Evolutionary conservation across 768 basidiomycete species (phyloP), one percentile per base, ranked within the genome.

Genomic region (Leccinum boreale): DNA sequence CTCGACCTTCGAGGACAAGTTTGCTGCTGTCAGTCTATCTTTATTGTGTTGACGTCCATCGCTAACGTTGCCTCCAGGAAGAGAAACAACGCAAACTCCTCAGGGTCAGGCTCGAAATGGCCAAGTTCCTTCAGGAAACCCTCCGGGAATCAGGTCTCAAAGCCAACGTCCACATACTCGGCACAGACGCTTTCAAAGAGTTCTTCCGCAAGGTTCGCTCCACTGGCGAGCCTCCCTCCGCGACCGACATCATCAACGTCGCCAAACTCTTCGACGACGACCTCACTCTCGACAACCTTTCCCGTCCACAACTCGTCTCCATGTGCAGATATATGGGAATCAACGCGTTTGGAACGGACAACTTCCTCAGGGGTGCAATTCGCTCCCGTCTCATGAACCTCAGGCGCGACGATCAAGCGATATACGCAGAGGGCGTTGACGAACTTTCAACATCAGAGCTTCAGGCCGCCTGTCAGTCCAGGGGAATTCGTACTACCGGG

Each of bases 121-220:
- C 97, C 66, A 98, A 99, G 70, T 99, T 98, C 80, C 80, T 99
- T 24, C 96, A 98, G 66, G 97, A 99, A 73, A 98, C 97, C 0
- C 82, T 99, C 47, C 85, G 92, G 39, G 97, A 98, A 76, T 93
- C 90, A 2, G 94, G 93, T 39, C 79, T 98, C 58, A 94, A 92
- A 72, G 92, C 92, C 9, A 92, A 92, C 59, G 86, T 89, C 19
- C 94, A 96, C 69, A 97, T 99, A 57, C 85, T 98, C 58, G 90
- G 93, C 61, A 89, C 84, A 44, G 95, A 97, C 55, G 92, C 94
- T 42, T 99, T 99, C 84, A 98, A 98, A 71, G 94, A 96, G 73
- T 99, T 99, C 78, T 99, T 99, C 87, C 85, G 93, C 70, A 98
- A 98, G 78, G 94, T 92, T 53, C 90, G 97, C 52, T 91, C 92